A percentile compares a stretch with the other conserved stretches of the same genome.
Evolutionary conservation across 345 rosid genomes (phyloP).

Genomic region (Brassica incana): DNA sequence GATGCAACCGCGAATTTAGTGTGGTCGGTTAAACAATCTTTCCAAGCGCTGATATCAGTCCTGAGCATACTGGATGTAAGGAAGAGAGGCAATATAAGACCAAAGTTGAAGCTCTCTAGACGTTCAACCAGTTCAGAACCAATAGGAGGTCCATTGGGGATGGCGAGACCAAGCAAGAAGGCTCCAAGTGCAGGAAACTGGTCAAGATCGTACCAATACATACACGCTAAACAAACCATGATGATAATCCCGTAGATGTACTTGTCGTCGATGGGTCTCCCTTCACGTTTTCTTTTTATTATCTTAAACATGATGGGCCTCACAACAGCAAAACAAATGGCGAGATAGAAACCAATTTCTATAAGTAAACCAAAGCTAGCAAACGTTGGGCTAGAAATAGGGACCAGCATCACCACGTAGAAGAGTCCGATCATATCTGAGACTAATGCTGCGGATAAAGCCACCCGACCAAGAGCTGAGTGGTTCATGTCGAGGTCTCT

Average conservation of each 20-base stretch:
- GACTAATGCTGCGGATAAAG: conserved; percentile 44
- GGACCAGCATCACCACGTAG: background rate
- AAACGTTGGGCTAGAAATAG: fast-evolving
- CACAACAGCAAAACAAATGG: background rate
- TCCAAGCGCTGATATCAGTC: background rate
- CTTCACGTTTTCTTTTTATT: conserved; percentile 34
- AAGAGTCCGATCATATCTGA: conserved; percentile 31
- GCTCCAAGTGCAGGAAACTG: conserved; percentile 45
- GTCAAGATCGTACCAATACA: background rate
- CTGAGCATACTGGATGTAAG: conserved; percentile 24
- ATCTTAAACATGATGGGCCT: conserved; percentile 31
- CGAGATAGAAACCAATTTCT: background rate
- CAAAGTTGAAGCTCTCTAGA: conserved; percentile 41
- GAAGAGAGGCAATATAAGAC: conserved; percentile 38
- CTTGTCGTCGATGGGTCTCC: conserved; percentile 39
- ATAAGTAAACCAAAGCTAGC: background rate
- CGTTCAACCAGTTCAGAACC: conserved; percentile 46
- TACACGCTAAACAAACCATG: conserved; percentile 28
- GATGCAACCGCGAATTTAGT: conserved; percentile 24
- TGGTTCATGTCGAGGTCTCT: conserved; percentile 51
- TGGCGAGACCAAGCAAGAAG: conserved; percentile 41
- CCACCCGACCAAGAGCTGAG: conserved; percentile 49
- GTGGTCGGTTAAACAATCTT: background rate
- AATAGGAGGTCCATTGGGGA: conserved; percentile 58
- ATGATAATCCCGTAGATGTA: conserved; percentile 32